Evolutionary conservation across 1,284 basidiomycete genomes (phyloP).

Genomic region (Cryptococcus deneoformans): DNA sequence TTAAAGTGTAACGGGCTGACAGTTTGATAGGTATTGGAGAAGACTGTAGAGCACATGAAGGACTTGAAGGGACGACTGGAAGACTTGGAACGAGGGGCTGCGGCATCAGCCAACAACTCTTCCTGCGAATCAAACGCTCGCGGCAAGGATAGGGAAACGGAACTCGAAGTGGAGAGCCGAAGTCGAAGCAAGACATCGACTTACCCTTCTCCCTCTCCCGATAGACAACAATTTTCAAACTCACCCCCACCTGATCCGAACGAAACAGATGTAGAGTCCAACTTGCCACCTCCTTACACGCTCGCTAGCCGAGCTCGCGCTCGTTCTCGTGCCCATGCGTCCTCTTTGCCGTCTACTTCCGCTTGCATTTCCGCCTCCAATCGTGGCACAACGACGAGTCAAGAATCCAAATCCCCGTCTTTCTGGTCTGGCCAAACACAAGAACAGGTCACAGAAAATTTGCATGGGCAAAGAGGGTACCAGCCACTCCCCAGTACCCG

Average conservation of each 20-base stretch:
- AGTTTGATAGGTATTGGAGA: constrained; percentile 39
- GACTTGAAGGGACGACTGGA: constrained; percentile 32
- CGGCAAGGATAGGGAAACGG: not conserved
- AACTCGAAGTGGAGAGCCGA: not conserved
- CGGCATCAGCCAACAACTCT: not conserved
- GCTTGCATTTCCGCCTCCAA: no score
- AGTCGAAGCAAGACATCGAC: constrained; percentile 2
- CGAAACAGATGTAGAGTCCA: constrained; percentile 40
- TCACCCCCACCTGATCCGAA: constrained; percentile 26
- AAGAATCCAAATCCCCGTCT: no score
- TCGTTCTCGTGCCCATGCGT: not conserved
- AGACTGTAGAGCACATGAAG: constrained; percentile 48
- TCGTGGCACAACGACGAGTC: no score
- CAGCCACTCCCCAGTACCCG: not conserved
- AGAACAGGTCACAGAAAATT: no score
- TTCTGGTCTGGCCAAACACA: no score
- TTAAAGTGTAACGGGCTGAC: not conserved
- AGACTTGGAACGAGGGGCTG: constrained; percentile 16
- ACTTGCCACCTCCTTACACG: constrained; percentile 32
- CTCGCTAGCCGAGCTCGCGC: constrained; percentile 15
- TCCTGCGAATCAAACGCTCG: not conserved
- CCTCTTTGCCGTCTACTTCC: no score
- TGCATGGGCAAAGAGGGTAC: no score
- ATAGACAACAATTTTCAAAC: no score
- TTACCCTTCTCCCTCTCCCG: constrained; percentile 9